Evolutionary conservation across 2,329 filamentous ascomycete species (phyloP).

Genomic region (Hypocrella siamensis): DNA sequence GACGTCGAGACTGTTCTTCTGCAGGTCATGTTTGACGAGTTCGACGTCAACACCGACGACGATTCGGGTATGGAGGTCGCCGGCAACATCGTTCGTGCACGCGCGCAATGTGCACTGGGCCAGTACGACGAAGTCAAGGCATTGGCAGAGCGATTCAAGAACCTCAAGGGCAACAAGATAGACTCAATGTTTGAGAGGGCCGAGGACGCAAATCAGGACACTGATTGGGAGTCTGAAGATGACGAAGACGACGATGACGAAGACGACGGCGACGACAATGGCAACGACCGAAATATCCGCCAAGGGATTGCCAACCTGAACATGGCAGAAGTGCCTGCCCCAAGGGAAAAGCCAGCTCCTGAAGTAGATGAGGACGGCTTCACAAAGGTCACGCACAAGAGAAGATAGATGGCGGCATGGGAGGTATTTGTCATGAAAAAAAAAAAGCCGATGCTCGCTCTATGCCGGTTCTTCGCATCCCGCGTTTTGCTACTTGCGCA

Average conservation of each 20-base stretch:
- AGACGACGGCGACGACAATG: conserved; percentile 45
- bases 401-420: conserved; percentile 28
- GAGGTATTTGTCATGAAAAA: too few relatives aligned
- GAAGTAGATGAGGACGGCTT: conserved; percentile 74
- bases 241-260: conserved; percentile 46
- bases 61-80: conserved; percentile 67
- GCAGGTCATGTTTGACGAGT: conserved; percentile 90
- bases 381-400: conserved; percentile 57
- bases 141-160: conserved; percentile 48
- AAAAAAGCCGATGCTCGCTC: too few relatives aligned
- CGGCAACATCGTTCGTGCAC: conserved; percentile 51
- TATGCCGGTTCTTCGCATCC: too few relatives aligned
- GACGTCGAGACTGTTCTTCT: conserved; percentile 76
- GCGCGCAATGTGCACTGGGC: conserved; percentile 47
- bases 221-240: conserved; percentile 44
- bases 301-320: conserved; percentile 39
- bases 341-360: conserved; percentile 49
- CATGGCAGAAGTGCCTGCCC: conserved; percentile 52
- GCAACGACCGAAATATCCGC: conserved; percentile 38
- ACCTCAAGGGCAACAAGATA: conserved; percentile 42
- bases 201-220: conserved; percentile 39
- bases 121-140: conserved; percentile 48
- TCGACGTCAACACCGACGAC: conserved; percentile 84
- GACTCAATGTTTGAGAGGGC: conserved; percentile 38
- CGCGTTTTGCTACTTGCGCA: too few relatives aligned